Conservation (phyloP, 1,284 basidiomycete species). For the Tremellales sp. region DNA sequence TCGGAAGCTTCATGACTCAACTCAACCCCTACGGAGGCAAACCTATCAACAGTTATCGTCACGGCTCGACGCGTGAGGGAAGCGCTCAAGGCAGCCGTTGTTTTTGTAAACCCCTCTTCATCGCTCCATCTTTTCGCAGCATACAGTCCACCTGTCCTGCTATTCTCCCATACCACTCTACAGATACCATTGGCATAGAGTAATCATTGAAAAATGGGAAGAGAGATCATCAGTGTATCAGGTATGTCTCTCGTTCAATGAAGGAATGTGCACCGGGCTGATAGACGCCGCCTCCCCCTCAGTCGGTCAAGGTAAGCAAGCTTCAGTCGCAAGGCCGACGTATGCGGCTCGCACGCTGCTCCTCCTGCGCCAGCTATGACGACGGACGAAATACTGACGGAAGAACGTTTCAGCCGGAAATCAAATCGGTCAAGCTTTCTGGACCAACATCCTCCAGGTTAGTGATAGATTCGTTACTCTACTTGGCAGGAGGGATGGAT, state of each 20-base stretch:
- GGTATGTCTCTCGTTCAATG: slow-evolving; percentile 10
- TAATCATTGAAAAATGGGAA: slow-evolving; percentile 16
- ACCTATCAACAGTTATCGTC: too few relatives aligned
- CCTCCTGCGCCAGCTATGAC: too few relatives aligned
- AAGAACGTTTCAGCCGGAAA: slow-evolving; percentile 32
- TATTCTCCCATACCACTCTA: slow-evolving; percentile 1
- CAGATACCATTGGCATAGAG: too few relatives aligned
- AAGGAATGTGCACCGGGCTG: background rate
- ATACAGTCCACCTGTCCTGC: background rate
- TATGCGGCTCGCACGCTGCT: too few relatives aligned
- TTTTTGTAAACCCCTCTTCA: background rate
- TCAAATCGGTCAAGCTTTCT: slow-evolving; percentile 46
- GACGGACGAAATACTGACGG: too few relatives aligned
- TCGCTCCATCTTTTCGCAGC: background rate
- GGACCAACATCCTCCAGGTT: slow-evolving; percentile 45
- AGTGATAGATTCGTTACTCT: slow-evolving; percentile 2
- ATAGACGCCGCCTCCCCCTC: slow-evolving; percentile 7
- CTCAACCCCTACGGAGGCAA: too few relatives aligned
- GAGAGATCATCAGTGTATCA: slow-evolving; percentile 24
- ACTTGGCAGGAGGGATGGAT: too few relatives aligned
- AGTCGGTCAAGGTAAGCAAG: slow-evolving; percentile 25
- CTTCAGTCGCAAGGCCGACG: too few relatives aligned
- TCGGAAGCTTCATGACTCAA: too few relatives aligned
- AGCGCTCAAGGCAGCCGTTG: too few relatives aligned
- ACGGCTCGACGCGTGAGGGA: too few relatives aligned